A percentile compares a stretch with the other conserved stretches of the same genome.
phyloP scores from a whole-genome alignment of 2,329 filamentous ascomycete species.

The Colletotrichum sp. region DNA sequence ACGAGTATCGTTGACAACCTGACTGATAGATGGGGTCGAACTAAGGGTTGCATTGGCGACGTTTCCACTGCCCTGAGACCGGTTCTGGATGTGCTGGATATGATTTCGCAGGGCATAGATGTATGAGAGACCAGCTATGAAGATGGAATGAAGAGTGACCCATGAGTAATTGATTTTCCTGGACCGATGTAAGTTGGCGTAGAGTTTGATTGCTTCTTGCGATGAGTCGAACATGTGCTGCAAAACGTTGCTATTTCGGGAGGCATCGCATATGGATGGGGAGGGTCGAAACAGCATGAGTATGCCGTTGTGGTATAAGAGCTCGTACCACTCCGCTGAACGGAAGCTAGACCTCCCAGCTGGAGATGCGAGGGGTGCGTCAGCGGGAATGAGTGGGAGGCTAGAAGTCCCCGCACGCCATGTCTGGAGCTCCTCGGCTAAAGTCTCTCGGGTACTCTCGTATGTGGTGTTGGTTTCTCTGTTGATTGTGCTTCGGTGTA shows the following conservation, averaged over 20 bases:
- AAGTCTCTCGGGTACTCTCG: constrained; percentile 23
- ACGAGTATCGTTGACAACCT: constrained; percentile 45
- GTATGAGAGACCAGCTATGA: constrained; percentile 49
- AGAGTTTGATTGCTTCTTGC: constrained; percentile 43
- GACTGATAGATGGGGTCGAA: constrained; percentile 39
- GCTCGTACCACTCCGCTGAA: constrained; percentile 44
- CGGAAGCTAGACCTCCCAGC: constrained; percentile 41
- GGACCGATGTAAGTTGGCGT: constrained; percentile 46
- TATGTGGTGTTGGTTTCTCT: constrained; percentile 10
- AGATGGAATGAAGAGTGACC: constrained; percentile 53
- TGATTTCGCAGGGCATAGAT: constrained; percentile 46
- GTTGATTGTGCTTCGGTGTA: constrained; percentile 34
- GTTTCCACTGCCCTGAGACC: background rate
- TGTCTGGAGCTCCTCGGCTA: constrained; percentile 33
- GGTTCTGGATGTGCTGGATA: constrained; percentile 33
- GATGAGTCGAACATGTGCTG: constrained; percentile 44
- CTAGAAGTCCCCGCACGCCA: constrained; percentile 33
- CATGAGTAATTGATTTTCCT: constrained; percentile 53
- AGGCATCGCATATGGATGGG: constrained; percentile 32
- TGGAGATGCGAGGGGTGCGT: constrained; percentile 15
- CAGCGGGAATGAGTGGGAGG: constrained; percentile 31
- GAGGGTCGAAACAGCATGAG: constrained; percentile 47
- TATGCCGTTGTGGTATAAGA: constrained; percentile 46
- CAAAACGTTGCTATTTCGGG: constrained; percentile 28
- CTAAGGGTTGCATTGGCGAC: constrained; percentile 25